Conservation (phyloP, 2,329 filamentous ascomycete genomes). For the Ophiostoma piceae region DNA sequence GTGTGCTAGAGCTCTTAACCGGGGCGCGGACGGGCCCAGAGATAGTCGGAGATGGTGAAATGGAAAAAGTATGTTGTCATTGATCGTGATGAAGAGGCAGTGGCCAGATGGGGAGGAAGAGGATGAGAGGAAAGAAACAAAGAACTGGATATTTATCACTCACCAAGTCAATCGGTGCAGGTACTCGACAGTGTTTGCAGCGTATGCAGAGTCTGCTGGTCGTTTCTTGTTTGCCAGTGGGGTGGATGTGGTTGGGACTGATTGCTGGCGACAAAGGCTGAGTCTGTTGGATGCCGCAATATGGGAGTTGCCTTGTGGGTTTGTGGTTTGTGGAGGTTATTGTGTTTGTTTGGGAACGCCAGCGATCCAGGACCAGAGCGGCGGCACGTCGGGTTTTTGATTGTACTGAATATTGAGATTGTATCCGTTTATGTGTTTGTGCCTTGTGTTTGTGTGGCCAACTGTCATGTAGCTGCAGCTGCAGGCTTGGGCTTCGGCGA, state of each 20-base stretch:
- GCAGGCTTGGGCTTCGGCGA: not conserved
- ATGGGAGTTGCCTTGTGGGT: not conserved
- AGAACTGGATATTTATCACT: not conserved
- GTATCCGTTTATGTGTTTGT: not conserved
- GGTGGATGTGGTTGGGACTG: too few species aligned
- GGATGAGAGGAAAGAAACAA: not conserved
- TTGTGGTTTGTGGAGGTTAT: too few species aligned
- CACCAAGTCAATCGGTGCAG: not conserved
- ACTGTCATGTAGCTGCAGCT: not conserved
- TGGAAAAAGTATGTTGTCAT: slow-evolving; percentile 11
- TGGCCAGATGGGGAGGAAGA: not conserved
- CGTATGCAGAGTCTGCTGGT: not conserved
- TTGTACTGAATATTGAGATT: not conserved
- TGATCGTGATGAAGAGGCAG: not conserved
- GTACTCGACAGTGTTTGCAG: not conserved
- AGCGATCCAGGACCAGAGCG: slow-evolving; percentile 10
- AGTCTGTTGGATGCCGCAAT: not conserved
- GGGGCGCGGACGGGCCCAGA: not conserved
- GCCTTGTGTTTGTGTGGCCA: not conserved
- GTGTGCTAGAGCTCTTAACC: not conserved
- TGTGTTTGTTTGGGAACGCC: not conserved
- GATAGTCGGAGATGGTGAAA: not conserved
- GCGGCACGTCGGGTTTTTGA: slow-evolving; percentile 8
- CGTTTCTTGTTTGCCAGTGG: not conserved
- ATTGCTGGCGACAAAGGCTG: not conserved